These are phyloP conservation scores for Beta macrorhiza DNA, from an alignment of 179 eudicot genomes.

Conservation along the genomic window DNA sequence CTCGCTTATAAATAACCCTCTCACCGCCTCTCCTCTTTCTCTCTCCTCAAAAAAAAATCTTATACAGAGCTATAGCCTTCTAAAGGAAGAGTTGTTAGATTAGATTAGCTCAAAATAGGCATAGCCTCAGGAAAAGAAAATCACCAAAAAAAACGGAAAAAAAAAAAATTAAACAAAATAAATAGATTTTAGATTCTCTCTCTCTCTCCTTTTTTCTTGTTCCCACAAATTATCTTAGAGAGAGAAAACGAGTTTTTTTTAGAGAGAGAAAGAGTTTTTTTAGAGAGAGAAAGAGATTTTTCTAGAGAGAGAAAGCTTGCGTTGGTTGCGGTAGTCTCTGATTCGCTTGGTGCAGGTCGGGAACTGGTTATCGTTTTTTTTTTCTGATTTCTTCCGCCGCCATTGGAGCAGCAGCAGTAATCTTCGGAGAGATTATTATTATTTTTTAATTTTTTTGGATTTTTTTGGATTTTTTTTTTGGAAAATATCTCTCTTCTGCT, in stretches of 20 bases:
- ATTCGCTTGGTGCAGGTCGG: constrained; percentile 99
- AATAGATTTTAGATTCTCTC: neutral
- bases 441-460: neutral
- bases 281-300: neutral
- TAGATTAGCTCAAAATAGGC: constrained; percentile 17
- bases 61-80: neutral
- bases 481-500: constrained; percentile 8
- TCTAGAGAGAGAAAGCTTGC: constrained; percentile 18
- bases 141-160: neutral
- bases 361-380: constrained; percentile 35
- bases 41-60: neutral
- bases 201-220: neutral
- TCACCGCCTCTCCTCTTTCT: neutral
- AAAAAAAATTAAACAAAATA: neutral
- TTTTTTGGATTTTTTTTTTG: neutral
- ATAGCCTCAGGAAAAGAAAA: neutral
- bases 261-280: neutral
- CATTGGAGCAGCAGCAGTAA: constrained; percentile 10
- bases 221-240: neutral
- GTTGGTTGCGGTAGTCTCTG: constrained; percentile 41
- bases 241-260: constrained; percentile 7
- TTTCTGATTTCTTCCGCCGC: neutral
- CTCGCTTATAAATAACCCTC: constrained; percentile 32
- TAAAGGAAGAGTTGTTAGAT: constrained; percentile 5
- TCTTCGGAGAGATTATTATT: neutral